These are phyloP conservation scores for Thymus quinquecostatus DNA, from an alignment of 257 asterid genomes.

Conservation along the genomic window DNA sequence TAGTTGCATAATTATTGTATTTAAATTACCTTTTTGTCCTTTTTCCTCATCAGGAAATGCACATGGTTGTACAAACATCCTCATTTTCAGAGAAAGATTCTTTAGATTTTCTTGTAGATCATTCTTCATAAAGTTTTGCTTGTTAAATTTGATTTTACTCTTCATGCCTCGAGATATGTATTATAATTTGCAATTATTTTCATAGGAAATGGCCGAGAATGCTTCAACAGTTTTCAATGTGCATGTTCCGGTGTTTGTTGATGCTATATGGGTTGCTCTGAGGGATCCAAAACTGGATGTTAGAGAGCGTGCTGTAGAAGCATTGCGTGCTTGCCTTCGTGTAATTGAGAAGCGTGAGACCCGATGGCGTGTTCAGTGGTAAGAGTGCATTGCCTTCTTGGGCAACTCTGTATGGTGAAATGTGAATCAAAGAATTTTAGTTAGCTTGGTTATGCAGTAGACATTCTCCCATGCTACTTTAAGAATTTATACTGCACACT, in stretches of 20 bases:
- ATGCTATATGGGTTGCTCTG: slow-evolving; percentile 97
- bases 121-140: slow-evolving; percentile 19
- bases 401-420: slow-evolving; percentile 18
- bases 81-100: background rate
- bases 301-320: slow-evolving; percentile 95
- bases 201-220: slow-evolving; percentile 99
- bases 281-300: slow-evolving; percentile 89
- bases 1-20: background rate
- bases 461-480: background rate
- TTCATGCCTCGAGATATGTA: slow-evolving; percentile 23
- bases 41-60: slow-evolving; percentile 1
- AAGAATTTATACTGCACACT: background rate
- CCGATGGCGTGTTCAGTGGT: slow-evolving; percentile 99
- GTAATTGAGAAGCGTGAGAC: slow-evolving; percentile 99
- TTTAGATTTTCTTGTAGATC: background rate
- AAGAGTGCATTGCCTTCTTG: slow-evolving; percentile 34
- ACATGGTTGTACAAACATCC: slow-evolving; percentile 8
- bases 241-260: slow-evolving; percentile 96
- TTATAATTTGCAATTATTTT: slow-evolving; percentile 28
- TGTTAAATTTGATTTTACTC: slow-evolving; percentile 17
- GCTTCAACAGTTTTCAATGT: slow-evolving; percentile 98
- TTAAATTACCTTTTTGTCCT: background rate
- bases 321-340: slow-evolving; percentile 95
- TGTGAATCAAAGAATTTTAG: slow-evolving; percentile 4
- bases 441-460: background rate